Base-by-base conservation (phyloP, 2,329 filamentous ascomycete species). In the Pseudogymnoascus sp. region DNA sequence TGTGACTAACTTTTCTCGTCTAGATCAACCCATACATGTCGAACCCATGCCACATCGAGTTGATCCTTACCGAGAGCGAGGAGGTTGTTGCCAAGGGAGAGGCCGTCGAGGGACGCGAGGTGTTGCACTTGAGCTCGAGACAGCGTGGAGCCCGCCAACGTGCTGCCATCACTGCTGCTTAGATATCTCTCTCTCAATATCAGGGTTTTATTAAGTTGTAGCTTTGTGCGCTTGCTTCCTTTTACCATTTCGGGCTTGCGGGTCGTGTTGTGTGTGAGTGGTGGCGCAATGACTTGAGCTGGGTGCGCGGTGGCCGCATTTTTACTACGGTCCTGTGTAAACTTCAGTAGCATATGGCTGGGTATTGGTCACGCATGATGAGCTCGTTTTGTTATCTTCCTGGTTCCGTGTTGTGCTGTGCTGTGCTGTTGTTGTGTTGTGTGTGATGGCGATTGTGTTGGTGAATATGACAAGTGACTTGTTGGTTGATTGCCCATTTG, bases 11-110 rank as follows among this genome's bases (percentile, higher is more conserved):
- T 41, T 60, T 41, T 18, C 18, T 18, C 18, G 1, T 18, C 18
- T 65, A 97, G 92, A 99, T 99, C 85, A 99, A 99, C 88, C 94
- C 94, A 68, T 99, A 97, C 87, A 97, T 99, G 95, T 97, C 92
- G 72, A 96, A 96, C 88, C 94, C 94, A 72, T 99, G 93, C 90
- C 94, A 99, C 88, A 96, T 99, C 80, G 95, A 99, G 85, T 84
- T 99, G 74, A 99, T 99, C 86, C 87, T 99, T 73, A 96, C 93
- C 76, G 95, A 99, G 86, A 92, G 85, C 74, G 89, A 95, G 76
- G 95, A 99, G 86, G 86, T 89, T 72, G 91, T 99, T 73, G 86
- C 92, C 82, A 99, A 99, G 88, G 87, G 86, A 66, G 83, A 87
- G 71, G 77, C 85, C 66, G 83, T 86, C 72, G 83, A 81, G 67